These are phyloP conservation scores for Phyllosticta ampelicida DNA, from an alignment of 2,329 filamentous ascomycete species.

Conservation along the genomic window DNA sequence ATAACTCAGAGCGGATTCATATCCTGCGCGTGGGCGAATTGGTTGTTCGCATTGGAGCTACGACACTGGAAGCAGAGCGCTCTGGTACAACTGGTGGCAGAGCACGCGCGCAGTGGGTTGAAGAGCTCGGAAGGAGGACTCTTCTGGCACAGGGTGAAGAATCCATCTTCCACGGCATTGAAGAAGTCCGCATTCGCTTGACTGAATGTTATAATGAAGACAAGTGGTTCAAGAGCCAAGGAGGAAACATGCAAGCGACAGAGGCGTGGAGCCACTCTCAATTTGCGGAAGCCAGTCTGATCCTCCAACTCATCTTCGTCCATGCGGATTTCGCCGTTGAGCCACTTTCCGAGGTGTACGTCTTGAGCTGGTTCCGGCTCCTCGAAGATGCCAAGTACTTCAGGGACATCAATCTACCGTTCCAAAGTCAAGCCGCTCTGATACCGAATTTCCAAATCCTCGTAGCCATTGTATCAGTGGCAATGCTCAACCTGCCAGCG, in stretches of 20 bases:
- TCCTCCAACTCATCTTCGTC: constrained; percentile 63
- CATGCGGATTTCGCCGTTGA: constrained; percentile 46
- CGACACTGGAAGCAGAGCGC: not conserved
- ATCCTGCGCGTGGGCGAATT: constrained; percentile 27
- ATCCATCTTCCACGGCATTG: constrained; percentile 40
- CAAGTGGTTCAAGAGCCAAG: constrained; percentile 38
- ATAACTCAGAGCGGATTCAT: constrained; percentile 60
- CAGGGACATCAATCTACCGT: constrained; percentile 21
- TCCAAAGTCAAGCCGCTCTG: constrained; percentile 35
- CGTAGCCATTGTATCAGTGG: constrained; percentile 58
- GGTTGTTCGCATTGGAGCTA: constrained; percentile 24
- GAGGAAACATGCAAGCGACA: constrained; percentile 45
- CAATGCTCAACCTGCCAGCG: constrained; percentile 58
- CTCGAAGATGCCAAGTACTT: constrained; percentile 44
- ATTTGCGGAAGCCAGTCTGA: constrained; percentile 61
- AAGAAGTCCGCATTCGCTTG: constrained; percentile 39
- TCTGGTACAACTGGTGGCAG: constrained; percentile 17
- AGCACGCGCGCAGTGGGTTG: constrained; percentile 23
- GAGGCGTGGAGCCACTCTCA: constrained; percentile 53
- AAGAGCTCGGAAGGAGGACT: constrained; percentile 22
- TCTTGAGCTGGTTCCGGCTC: constrained; percentile 41
- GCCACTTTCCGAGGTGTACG: constrained; percentile 21
- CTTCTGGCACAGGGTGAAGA: constrained; percentile 29
- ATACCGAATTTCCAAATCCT: constrained; percentile 57
- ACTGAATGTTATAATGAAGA: constrained; percentile 32